Evolutionary conservation across 176 grass and related monocot genomes (phyloP).

Genomic region (Echinochloa phyllopogon): DNA sequence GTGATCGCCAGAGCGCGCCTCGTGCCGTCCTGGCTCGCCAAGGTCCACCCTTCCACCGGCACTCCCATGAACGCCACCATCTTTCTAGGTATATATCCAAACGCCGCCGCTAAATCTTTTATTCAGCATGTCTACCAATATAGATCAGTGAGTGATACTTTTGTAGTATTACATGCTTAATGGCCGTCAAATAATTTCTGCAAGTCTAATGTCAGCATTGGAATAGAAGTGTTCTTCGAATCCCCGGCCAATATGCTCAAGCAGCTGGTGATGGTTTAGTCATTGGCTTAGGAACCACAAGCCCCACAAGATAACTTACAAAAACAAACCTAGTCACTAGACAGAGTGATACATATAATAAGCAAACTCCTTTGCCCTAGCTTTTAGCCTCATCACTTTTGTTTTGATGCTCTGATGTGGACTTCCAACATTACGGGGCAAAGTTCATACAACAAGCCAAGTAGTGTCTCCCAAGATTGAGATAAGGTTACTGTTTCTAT

Average conservation of each 20-base stretch:
- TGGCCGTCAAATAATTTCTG: neutral
- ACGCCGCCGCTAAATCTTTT: neutral
- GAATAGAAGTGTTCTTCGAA: neutral
- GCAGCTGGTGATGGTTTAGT: neutral
- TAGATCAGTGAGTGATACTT: neutral
- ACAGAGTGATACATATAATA: neutral
- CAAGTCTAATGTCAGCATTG: neutral
- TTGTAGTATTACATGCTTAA: neutral
- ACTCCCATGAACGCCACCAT: slow-evolving; percentile 92
- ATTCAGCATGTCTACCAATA: neutral
- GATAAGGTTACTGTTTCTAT: neutral
- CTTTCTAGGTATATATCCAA: slow-evolving; percentile 66
- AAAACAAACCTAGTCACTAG: slow-evolving; percentile 6
- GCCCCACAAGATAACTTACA: slow-evolving; percentile 11
- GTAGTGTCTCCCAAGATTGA: neutral
- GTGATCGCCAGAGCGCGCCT: slow-evolving; percentile 85
- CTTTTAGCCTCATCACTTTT: neutral
- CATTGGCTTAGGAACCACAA: slow-evolving; percentile 2
- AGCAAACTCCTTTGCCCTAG: neutral
- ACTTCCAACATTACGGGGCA: slow-evolving; percentile 17
- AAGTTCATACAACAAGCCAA: slow-evolving; percentile 1
- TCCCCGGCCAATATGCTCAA: neutral
- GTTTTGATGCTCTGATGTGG: slow-evolving; percentile 1
- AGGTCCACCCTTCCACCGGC: slow-evolving; percentile 74
- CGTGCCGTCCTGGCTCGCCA: slow-evolving; percentile 81